Evolutionary conservation across 306 rosid species (phyloP).

Genomic region (Abrus precatorius): DNA sequence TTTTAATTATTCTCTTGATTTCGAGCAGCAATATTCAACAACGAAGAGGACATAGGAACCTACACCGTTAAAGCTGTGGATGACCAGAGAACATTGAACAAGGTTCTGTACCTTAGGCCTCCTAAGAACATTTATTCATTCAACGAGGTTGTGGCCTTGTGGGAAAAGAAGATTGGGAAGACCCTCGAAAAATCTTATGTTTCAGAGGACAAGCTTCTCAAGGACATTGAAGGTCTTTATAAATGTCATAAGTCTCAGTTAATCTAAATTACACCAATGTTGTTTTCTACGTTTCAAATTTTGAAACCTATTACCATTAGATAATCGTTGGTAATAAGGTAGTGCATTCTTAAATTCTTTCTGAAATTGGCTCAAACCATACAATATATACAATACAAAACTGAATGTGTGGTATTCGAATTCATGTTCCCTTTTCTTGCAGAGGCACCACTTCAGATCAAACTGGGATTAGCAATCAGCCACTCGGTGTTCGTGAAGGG

Average conservation of each 20-base stretch:
- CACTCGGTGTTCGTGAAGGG: slow-evolving; percentile 86
- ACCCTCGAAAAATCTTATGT: slow-evolving; percentile 68
- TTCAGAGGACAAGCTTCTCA: slow-evolving; percentile 78
- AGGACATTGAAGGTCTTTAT: slow-evolving; percentile 71
- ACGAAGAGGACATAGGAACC: slow-evolving; percentile 85
- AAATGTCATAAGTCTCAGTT: background rate
- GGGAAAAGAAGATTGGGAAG: slow-evolving; percentile 94
- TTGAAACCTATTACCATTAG: background rate
- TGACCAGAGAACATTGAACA: slow-evolving; percentile 87
- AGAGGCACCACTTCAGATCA: slow-evolving; percentile 79
- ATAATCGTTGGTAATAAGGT: background rate
- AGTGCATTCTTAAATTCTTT: background rate
- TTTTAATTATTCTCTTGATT: background rate
- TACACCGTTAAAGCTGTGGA: slow-evolving; percentile 88
- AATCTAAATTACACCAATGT: background rate
- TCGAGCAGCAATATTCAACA: slow-evolving; percentile 70
- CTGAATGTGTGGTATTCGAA: background rate
- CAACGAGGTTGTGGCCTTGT: slow-evolving; percentile 79
- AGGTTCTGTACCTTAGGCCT: slow-evolving; percentile 78
- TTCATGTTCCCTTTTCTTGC: slow-evolving; percentile 35
- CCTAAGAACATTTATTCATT: slow-evolving; percentile 75
- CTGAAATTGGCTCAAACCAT: no score
- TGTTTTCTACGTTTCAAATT: background rate
- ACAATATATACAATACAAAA: background rate
- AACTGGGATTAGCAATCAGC: slow-evolving; percentile 68